Base-by-base conservation (phyloP, 2,329 filamentous ascomycete species). In the Penicillium paneum region DNA sequence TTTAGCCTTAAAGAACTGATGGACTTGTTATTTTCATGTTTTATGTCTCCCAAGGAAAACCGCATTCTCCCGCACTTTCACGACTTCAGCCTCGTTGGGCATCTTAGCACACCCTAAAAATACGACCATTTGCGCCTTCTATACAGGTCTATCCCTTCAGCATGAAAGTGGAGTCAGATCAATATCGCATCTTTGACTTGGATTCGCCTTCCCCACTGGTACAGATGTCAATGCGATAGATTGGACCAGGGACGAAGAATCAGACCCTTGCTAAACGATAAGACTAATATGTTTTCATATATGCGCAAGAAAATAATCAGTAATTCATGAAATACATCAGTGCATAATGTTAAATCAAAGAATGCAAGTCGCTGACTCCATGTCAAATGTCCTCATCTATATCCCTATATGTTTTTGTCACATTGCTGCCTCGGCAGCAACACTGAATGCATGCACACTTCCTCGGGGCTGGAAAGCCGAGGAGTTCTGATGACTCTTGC, bases 391-490 rank as follows among this genome's bases (percentile, higher is more conserved):
- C 10, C 10, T 35, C 19, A 26, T 46, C 6, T 35, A n/a, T 34
- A 12, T 26, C 10, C 13, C 15, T 11, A 12, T 17, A n/a, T 42
- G 29, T n/a, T 5, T 5, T 7, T 5, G 3, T 48, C 19, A 58
- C 19, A 35, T 53, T 28, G 53, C 56, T 8, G 56, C 35, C 35
- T 52, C 56, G 1, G 49, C 50, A 17, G 32, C 48, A 3, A 39
- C 17, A 15, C 31, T 54, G 36, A 58, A 60, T 17, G 56, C n/a
- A 42, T 58, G 49, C 4, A 48, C 43, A 45, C 52, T 60, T 29
- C 52, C 49, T 40, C 52, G 35, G 2, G 47, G 21, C 12, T 58
- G 40, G 43, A 58, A 60, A 31, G 17, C 15, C 5, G 52, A 31
- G 17, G n/a, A 35, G 26, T 36, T 49, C 17, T 35, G 38, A 21